These are phyloP conservation scores for Mycena chlorophos DNA, from an alignment of 768 basidiomycete genomes.

Conservation along the genomic window DNA sequence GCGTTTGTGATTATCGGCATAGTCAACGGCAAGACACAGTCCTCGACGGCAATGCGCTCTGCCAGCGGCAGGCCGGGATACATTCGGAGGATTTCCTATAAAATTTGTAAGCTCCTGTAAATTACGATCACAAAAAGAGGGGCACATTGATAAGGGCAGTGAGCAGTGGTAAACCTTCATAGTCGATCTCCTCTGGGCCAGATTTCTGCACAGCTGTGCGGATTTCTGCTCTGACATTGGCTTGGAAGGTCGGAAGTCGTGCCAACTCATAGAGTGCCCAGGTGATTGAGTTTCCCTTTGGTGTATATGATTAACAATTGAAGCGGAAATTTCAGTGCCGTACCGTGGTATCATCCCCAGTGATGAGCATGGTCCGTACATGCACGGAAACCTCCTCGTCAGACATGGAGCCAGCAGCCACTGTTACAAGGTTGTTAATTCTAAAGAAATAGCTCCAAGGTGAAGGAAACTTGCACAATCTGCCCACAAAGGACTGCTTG, in stretches of 20 bases:
- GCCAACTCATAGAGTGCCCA: slow-evolving; percentile 13
- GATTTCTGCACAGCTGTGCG: not conserved
- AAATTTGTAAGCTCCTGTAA: too few species aligned
- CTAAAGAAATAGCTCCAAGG: not conserved
- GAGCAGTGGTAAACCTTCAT: slow-evolving; percentile 10
- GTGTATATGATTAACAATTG: not conserved
- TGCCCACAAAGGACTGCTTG: not conserved
- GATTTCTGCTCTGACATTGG: slow-evolving; percentile 6
- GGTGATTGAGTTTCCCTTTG: slow-evolving; percentile 11
- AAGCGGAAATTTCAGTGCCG: not conserved
- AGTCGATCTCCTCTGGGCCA: not conserved
- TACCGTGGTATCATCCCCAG: slow-evolving; percentile 17
- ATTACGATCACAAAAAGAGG: too few species aligned
- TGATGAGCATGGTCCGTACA: slow-evolving; percentile 6
- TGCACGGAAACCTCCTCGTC: slow-evolving; percentile 9
- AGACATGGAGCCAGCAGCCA: slow-evolving; percentile 7
- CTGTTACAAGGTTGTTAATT: too few species aligned
- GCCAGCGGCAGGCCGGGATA: slow-evolving; percentile 1
- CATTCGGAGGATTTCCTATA: slow-evolving; percentile 15
- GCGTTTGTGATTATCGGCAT: not conserved
- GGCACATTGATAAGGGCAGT: slow-evolving; percentile 24
- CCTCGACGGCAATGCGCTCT: slow-evolving; percentile 4
- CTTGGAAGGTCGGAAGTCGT: slow-evolving; percentile 8
- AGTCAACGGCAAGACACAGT: slow-evolving; percentile 5
- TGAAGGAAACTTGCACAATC: not conserved